These are phyloP conservation scores for Coriolopsis trogii DNA, from an alignment of 1,284 basidiomycete species.

Conservation along the genomic window DNA sequence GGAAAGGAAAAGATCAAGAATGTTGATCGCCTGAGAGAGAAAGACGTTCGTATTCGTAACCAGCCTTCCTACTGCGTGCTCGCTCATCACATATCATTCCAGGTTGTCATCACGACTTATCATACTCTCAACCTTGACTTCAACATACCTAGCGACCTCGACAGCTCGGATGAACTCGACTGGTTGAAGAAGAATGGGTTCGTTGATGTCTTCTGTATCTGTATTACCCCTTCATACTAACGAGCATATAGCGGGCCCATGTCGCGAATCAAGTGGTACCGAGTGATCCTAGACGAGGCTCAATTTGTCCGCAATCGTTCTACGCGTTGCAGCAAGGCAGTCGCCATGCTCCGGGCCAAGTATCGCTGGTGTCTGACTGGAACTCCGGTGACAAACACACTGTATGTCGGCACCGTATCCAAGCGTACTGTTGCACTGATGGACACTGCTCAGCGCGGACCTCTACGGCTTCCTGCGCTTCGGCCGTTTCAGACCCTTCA, in stretches of 20 bases:
- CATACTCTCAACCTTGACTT: slow-evolving; percentile 65
- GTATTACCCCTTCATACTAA: not conserved
- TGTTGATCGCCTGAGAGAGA: slow-evolving; percentile 45
- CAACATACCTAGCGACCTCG: slow-evolving; percentile 46
- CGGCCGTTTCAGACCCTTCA: slow-evolving; percentile 67
- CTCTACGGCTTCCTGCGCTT: slow-evolving; percentile 71
- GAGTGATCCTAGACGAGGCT: slow-evolving; percentile 69
- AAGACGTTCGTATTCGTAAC: slow-evolving; percentile 49
- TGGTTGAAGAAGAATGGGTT: slow-evolving; percentile 56
- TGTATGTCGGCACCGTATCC: too few species aligned
- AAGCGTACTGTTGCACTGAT: too few species aligned
- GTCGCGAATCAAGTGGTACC: slow-evolving; percentile 57
- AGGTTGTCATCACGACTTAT: slow-evolving; percentile 71
- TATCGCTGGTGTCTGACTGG: slow-evolving; percentile 76
- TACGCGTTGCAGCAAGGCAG: slow-evolving; percentile 58
- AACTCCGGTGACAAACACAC: slow-evolving; percentile 69
- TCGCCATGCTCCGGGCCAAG: slow-evolving; percentile 58
- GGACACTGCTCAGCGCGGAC: slow-evolving; percentile 60
- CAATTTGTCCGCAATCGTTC: slow-evolving; percentile 71
- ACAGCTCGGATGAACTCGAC: slow-evolving; percentile 46
- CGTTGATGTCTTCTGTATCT: slow-evolving; percentile 7
- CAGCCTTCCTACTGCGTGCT: slow-evolving; percentile 3
- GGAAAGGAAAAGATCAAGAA: slow-evolving; percentile 65
- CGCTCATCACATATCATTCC: slow-evolving; percentile 1
- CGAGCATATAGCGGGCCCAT: slow-evolving; percentile 49